phyloP scores from a whole-genome alignment of 179 eudicot species.

The Beta corolliflora region DNA sequence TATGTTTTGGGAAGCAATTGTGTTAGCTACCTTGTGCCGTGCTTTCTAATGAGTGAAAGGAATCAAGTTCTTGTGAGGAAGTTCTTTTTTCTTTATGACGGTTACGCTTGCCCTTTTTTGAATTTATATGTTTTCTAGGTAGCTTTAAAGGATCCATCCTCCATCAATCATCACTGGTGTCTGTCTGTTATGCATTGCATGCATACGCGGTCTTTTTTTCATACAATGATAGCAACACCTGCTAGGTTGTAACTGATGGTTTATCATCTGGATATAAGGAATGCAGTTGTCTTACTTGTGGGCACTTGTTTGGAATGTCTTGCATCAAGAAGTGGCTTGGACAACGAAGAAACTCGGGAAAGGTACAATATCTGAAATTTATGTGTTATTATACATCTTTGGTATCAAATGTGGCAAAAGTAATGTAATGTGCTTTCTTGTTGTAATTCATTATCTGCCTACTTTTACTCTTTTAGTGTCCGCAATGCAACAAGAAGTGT shows the following conservation, averaged over 20 bases:
- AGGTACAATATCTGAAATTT: conserved; percentile 39
- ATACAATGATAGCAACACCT: conserved; percentile 9
- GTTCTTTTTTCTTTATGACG: neutral
- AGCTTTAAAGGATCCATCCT: neutral
- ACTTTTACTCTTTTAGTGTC: conserved; percentile 75
- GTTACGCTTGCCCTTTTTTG: neutral
- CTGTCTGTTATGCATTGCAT: neutral
- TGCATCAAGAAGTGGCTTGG: conserved; percentile 84
- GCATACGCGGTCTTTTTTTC: neutral
- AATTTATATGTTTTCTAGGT: neutral
- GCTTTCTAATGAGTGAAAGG: neutral
- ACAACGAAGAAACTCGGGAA: conserved; percentile 51
- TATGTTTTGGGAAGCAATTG: neutral
- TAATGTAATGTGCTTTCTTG: neutral
- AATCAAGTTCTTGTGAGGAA: neutral
- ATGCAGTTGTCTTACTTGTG: conserved; percentile 85
- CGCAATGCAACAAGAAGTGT: conserved; percentile 85
- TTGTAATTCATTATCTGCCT: conserved; percentile 10
- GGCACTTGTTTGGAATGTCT: conserved; percentile 77
- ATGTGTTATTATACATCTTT: neutral
- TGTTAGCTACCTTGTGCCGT: neutral
- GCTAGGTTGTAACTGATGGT: conserved; percentile 10
- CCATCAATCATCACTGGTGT: neutral
- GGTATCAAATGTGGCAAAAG: neutral
- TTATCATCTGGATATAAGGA: conserved; percentile 15